phyloP scores from a whole-genome alignment of 306 rosid genomes.

The Erythrophleum fordii region DNA sequence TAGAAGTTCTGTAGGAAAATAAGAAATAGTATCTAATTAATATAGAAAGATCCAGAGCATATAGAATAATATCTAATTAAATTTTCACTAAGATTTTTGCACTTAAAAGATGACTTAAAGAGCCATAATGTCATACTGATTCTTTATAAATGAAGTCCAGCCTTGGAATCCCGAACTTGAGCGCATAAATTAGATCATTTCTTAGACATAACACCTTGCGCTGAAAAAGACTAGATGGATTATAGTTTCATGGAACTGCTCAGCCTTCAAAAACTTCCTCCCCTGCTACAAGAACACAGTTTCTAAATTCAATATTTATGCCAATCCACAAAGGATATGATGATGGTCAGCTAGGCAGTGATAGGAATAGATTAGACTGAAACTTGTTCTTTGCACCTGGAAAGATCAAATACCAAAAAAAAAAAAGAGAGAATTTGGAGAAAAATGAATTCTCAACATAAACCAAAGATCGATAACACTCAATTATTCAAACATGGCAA shows the following conservation, averaged over 20 bases:
- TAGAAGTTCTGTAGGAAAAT: too few relatives aligned
- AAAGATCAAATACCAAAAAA: not conserved
- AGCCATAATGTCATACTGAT: too few relatives aligned
- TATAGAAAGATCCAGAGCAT: too few relatives aligned
- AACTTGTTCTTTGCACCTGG: not conserved
- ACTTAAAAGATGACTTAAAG: too few relatives aligned
- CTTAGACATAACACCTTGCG: not conserved
- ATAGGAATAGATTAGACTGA: not conserved
- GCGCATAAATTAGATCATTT: conserved; percentile 18
- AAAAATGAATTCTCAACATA: not conserved
- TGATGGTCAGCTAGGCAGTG: conserved; percentile 2
- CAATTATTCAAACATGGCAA: not conserved
- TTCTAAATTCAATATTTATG: conserved; percentile 29
- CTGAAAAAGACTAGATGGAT: conserved; percentile 64
- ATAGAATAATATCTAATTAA: too few relatives aligned
- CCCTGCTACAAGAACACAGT: conserved; percentile 56
- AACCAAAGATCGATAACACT: not conserved
- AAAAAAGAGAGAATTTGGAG: not conserved
- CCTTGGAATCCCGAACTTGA: conserved; percentile 10
- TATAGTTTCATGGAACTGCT: conserved; percentile 80
- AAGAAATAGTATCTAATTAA: too few relatives aligned
- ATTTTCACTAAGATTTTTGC: too few relatives aligned
- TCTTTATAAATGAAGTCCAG: conserved; percentile 11
- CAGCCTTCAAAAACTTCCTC: conserved; percentile 72
- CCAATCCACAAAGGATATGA: conserved; percentile 22